Evolutionary conservation across 1,284 basidiomycete genomes (phyloP).

Genomic region (Takashimella koratensis): DNA sequence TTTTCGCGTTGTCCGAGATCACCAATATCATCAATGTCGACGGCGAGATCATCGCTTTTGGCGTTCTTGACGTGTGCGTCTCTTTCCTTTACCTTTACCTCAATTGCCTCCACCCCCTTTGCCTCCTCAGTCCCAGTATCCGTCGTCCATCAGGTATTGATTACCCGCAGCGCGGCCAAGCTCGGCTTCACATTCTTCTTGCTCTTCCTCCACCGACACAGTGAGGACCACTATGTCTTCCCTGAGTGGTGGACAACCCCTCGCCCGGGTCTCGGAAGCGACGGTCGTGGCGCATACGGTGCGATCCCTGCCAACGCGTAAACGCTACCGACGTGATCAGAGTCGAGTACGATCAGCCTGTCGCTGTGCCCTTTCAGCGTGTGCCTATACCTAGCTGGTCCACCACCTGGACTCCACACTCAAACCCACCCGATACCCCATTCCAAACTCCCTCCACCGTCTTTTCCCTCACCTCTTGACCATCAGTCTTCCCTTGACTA

Average conservation of each 20-base stretch:
- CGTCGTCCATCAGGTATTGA: background rate
- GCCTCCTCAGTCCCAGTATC: background rate
- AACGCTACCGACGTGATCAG: no score
- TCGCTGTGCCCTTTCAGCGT: no score
- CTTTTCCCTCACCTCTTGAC: no score
- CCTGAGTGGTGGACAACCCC: conserved; percentile 44
- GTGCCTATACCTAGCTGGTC: no score
- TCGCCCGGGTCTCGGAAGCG: conserved; percentile 25
- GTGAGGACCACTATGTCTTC: conserved; percentile 36
- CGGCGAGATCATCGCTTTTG: conserved; percentile 44
- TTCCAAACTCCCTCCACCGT: no score
- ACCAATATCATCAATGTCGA: conserved; percentile 38
- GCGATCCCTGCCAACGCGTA: conserved; percentile 20
- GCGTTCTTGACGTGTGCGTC: conserved; percentile 44
- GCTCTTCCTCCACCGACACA: conserved; percentile 41
- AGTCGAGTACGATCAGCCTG: no score
- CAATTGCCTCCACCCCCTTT: background rate
- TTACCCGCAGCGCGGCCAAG: conserved; percentile 30
- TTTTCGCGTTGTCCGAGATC: conserved; percentile 37
- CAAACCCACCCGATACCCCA: no score
- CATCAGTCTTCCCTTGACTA: no score
- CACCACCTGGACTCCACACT: no score
- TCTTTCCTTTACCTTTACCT: background rate
- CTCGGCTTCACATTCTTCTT: conserved; percentile 45
- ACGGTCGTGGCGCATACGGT: conserved; percentile 42